Evolutionary conservation across 2,329 filamentous ascomycete species (phyloP).

Genomic region (Graphilbum sp.): DNA sequence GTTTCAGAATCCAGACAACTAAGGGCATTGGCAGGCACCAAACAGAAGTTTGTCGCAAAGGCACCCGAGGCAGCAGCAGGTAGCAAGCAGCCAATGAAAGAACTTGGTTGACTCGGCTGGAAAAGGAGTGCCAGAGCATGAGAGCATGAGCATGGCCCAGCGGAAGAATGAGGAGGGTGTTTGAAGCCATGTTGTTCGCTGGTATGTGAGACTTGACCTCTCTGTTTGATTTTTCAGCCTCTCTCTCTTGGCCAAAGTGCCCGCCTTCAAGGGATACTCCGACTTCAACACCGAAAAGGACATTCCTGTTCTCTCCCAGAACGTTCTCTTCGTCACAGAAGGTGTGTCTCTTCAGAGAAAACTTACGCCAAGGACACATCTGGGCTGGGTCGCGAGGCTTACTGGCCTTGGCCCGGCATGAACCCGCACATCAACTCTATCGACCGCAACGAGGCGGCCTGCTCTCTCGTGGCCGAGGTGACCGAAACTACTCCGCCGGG

Average conservation of each 20-base stretch:
- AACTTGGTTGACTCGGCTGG: background rate
- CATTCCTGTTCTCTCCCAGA: constrained; percentile 22
- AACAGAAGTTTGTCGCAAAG: too few relatives aligned
- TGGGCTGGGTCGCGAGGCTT: constrained; percentile 31
- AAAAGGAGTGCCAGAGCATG: background rate
- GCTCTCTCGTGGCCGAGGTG: constrained; percentile 16
- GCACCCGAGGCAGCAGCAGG: constrained; percentile 3
- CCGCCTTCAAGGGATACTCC: background rate
- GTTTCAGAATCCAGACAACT: too few relatives aligned
- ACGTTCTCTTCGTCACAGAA: constrained; percentile 30
- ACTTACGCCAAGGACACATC: constrained; percentile 15
- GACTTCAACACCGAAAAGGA: constrained; percentile 17
- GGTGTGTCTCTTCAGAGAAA: constrained; percentile 10
- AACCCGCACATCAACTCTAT: constrained; percentile 15
- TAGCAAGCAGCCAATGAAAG: background rate
- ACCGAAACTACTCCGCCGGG: constrained; percentile 8
- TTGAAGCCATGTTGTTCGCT: too few relatives aligned
- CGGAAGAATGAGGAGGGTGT: too few relatives aligned
- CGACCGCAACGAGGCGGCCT: constrained; percentile 20
- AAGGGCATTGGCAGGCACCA: too few relatives aligned
- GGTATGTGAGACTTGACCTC: background rate
- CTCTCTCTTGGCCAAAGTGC: background rate
- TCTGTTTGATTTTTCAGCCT: too few relatives aligned
- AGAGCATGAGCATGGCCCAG: too few relatives aligned
- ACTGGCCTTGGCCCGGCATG: constrained; percentile 23